Percentiles rank a stretch among this genome's conserved stretches.
Evolutionary conservation across 148 eudicot species (phyloP).

Genomic region (Camellia sinensis): DNA sequence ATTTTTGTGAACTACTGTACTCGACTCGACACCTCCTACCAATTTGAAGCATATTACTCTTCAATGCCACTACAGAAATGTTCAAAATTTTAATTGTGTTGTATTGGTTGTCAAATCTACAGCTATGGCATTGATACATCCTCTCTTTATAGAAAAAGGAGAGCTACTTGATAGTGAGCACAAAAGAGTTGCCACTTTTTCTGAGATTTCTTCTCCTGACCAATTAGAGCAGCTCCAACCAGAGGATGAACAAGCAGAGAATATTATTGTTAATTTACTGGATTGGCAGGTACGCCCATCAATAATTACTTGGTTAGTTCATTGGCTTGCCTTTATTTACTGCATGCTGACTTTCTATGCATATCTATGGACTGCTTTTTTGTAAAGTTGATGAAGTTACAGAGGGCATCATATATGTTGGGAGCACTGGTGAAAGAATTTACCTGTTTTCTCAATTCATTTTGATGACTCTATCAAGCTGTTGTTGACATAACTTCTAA

Average conservation of each 20-base stretch:
- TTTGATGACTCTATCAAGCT: not conserved
- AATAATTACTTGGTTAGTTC: not conserved
- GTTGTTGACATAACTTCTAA: not conserved
- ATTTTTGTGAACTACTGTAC: slow-evolving; percentile 1
- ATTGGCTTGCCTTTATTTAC: not conserved
- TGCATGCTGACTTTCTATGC: not conserved
- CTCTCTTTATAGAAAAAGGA: slow-evolving; percentile 65
- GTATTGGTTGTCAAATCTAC: slow-evolving; percentile 30
- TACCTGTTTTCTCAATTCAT: not conserved
- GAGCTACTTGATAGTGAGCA: slow-evolving; percentile 51
- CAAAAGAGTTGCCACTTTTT: slow-evolving; percentile 60
- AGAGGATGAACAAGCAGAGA: slow-evolving; percentile 42
- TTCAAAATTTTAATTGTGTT: not conserved
- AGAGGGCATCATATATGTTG: not conserved
- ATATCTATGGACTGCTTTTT: not conserved
- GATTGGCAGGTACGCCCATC: slow-evolving; percentile 77
- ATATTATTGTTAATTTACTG: slow-evolving; percentile 59
- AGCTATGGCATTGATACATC: slow-evolving; percentile 79
- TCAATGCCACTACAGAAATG: not conserved
- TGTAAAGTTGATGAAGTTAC: not conserved
- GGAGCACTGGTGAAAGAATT: not conserved
- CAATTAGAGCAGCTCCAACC: slow-evolving; percentile 59
- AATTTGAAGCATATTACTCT: slow-evolving; percentile 10
- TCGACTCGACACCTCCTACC: not conserved
- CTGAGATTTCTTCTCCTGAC: slow-evolving; percentile 74